Percentiles rank a stretch among this genome's conserved stretches.
Conservation (phyloP, 2,329 filamentous ascomycete genomes). For the Colletotrichum noveboracense region DNA sequence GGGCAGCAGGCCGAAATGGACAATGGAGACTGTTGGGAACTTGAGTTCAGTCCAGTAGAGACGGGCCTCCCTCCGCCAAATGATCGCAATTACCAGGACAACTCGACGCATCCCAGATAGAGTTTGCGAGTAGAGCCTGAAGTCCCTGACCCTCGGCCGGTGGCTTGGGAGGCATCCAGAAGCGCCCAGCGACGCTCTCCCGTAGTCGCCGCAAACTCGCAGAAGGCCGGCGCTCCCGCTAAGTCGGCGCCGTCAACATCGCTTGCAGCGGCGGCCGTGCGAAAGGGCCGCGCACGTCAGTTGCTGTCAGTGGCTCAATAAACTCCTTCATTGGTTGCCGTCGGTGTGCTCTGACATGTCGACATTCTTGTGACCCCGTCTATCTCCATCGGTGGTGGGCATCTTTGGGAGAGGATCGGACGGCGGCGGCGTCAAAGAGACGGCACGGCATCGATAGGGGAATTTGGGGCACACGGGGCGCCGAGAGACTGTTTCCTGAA, state of each 20-base stretch:
- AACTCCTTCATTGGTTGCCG: neutral
- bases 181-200: neutral
- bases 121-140: neutral
- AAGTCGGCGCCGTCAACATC: slow-evolving; percentile 13
- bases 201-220: slow-evolving; percentile 2
- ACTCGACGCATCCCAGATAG: neutral
- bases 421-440: slow-evolving; percentile 1
- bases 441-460: slow-evolving; percentile 9
- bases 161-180: neutral
- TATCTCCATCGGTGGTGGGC: neutral
- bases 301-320: neutral
- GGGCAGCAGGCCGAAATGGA: neutral
- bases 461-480: slow-evolving; percentile 2
- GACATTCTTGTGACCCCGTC: neutral
- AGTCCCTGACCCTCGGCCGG: neutral
- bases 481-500: slow-evolving; percentile 7
- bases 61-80: neutral
- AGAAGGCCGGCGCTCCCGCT: neutral
- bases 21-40: neutral
- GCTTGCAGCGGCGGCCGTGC: slow-evolving; percentile 19
- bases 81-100: neutral
- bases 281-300: slow-evolving; percentile 7
- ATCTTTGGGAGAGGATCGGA: neutral
- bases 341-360: neutral
- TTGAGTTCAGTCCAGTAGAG: neutral